Evolutionary conservation across 169 alveolate species (phyloP), one percentile per base, ranked within the genome.

Genomic region (Plasmodium vinckei): DNA sequence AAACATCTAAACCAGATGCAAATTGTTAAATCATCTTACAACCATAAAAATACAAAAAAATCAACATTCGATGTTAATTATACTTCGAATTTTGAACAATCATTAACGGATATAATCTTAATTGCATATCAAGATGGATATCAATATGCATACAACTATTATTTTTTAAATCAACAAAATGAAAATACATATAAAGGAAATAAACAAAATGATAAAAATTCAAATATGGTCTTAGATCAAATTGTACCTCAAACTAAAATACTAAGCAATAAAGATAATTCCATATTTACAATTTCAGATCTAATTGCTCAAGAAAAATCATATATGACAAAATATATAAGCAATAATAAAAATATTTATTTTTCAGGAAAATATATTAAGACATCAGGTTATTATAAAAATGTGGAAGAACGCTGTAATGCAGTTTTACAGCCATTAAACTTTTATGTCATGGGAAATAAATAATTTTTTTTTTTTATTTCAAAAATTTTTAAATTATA

Each of bases 401-500:
- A 73, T 54, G 39, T 73, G 15, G 88, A 73, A 54, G 88, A 73
- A 54, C 70, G 88, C 13, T 73, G 88, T 54, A 73, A 73, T 61
- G 88, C 88, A 1, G 88, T 73, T 49, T 54, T 73, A 4, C 88
- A 73, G 47, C 88, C 88, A 21, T 42, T 73, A 33, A 63, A 73
- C 39, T 73, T 73, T 47, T 73, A 39, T 54, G 47, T 73, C 33
- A 46, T 51, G n/a, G 23, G 7, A 51, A 15, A 15, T 13, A 15
- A 15, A 51, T 51, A 51, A 51, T 10, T 51, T 15, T 51, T 51
- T 15, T 15, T 15, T 12, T 51, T 15, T n/a, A n/a, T n/a, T 13
- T 51, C 2, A 15, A 2, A 51, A 49, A 51, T 33, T 33, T 4
- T 33, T 33, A 33, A 33, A 33, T 33, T 4, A 33, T 33, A 33